Conservation (phyloP, 2,329 filamentous ascomycete species). For the Raffaelea albimanens region DNA sequence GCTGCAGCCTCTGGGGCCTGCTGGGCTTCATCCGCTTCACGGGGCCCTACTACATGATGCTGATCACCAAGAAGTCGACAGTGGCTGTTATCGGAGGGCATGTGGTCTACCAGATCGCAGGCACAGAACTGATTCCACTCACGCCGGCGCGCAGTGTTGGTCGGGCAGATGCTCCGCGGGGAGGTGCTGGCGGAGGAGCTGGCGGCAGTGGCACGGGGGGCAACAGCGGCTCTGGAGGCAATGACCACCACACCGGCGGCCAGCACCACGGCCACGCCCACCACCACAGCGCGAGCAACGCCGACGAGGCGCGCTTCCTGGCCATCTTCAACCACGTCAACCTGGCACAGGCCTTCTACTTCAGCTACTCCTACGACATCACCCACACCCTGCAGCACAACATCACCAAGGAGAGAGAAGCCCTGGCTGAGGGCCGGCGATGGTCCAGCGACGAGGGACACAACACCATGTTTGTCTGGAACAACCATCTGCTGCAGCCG, state of each 20-base stretch:
- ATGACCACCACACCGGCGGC: slow-evolving; percentile 45
- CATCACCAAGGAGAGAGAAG: slow-evolving; percentile 68
- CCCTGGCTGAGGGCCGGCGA: slow-evolving; percentile 54
- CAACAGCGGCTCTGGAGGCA: not conserved
- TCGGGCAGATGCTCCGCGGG: not conserved
- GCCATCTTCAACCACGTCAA: slow-evolving; percentile 86
- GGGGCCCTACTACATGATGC: slow-evolving; percentile 90
- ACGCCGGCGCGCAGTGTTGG: slow-evolving; percentile 51
- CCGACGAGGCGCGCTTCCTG: slow-evolving; percentile 83
- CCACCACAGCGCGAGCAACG: slow-evolving; percentile 20
- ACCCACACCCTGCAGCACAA: slow-evolving; percentile 89
- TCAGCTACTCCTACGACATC: slow-evolving; percentile 96
- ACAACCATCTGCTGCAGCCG: slow-evolving; percentile 76
- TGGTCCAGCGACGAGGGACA: slow-evolving; percentile 54
- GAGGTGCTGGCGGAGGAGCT: not conserved
- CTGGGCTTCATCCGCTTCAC: slow-evolving; percentile 95
- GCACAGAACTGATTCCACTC: slow-evolving; percentile 81
- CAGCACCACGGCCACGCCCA: not conserved
- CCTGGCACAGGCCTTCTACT: slow-evolving; percentile 87
- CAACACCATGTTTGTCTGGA: slow-evolving; percentile 98
- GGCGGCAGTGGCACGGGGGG: not conserved
- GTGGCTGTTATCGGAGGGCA: slow-evolving; percentile 95
- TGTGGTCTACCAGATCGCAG: slow-evolving; percentile 91
- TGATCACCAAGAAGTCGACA: slow-evolving; percentile 92
- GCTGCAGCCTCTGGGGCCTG: slow-evolving; percentile 86